These are phyloP conservation scores for Xylaria palmicola DNA, from an alignment of 495 filamentous ascomycete species.

Conservation along the genomic window DNA sequence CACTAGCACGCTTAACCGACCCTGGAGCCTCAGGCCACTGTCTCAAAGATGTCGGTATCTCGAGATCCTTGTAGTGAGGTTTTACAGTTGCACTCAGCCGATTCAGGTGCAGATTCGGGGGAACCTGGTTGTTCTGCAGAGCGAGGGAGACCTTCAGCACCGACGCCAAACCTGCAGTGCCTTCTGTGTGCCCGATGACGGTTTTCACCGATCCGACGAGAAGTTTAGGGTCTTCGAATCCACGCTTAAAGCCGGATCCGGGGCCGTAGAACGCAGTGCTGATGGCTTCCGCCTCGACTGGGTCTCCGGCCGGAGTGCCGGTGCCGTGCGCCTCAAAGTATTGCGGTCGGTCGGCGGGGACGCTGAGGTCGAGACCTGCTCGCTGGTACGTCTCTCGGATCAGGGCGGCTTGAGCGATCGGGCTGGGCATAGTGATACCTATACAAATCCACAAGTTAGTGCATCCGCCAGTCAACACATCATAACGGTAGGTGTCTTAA, in stretches of 20 bases:
- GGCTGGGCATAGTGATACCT: conserved; percentile 47
- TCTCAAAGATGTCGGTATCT: not conserved
- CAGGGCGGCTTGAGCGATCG: conserved; percentile 41
- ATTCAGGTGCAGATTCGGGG: conserved; percentile 36
- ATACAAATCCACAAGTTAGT: too few relatives aligned
- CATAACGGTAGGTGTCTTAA: too few relatives aligned
- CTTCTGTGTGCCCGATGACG: conserved; percentile 50
- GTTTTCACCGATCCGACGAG: conserved; percentile 50
- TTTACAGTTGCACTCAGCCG: conserved; percentile 36
- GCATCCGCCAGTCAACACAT: too few relatives aligned
- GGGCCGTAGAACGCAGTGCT: not conserved
- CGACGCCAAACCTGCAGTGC: conserved; percentile 40
- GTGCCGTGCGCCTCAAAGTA: conserved; percentile 19
- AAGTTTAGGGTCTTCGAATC: too few relatives aligned
- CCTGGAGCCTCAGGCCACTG: not conserved
- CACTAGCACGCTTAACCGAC: not conserved
- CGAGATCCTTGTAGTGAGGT: not conserved
- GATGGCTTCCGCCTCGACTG: conserved; percentile 31
- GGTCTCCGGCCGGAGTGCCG: conserved; percentile 35
- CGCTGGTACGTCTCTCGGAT: conserved; percentile 27
- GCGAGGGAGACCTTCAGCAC: conserved; percentile 48
- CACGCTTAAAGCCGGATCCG: not conserved
- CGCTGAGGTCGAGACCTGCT: not conserved
- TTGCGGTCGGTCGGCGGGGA: not conserved
- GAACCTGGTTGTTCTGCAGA: conserved; percentile 39